Percentiles rank a stretch among this genome's conserved stretches.
Conservation (phyloP, 2,329 filamentous ascomycete genomes). For the Sclerotiophoma versabilis region DNA sequence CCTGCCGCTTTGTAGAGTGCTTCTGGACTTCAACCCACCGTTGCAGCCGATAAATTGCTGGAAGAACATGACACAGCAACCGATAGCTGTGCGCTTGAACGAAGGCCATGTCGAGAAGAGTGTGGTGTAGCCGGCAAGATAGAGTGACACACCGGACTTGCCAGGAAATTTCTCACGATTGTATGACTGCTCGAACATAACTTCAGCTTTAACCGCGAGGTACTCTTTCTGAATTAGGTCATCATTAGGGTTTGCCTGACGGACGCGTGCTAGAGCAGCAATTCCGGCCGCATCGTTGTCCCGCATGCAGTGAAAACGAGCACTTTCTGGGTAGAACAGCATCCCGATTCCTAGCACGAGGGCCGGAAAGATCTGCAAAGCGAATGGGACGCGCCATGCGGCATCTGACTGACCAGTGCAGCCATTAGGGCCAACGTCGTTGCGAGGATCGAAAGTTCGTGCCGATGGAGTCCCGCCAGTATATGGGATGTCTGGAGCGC, state of each 20-base stretch:
- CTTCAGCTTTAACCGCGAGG: slow-evolving; percentile 53
- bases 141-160: slow-evolving; percentile 56
- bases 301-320: slow-evolving; percentile 39
- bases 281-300: slow-evolving; percentile 54
- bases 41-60: slow-evolving; percentile 78
- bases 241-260: slow-evolving; percentile 55
- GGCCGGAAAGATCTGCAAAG: slow-evolving; percentile 80
- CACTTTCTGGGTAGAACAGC: slow-evolving; percentile 38
- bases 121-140: slow-evolving; percentile 63
- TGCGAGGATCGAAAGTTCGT: slow-evolving; percentile 48
- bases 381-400: slow-evolving; percentile 72
- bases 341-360: slow-evolving; percentile 73
- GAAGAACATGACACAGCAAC: slow-evolving; percentile 51
- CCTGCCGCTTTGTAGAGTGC: neutral
- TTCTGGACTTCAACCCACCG: slow-evolving; percentile 48
- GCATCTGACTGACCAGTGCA: slow-evolving; percentile 47
- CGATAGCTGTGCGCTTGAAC: slow-evolving; percentile 48
- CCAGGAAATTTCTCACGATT: slow-evolving; percentile 43
- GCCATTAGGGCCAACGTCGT: slow-evolving; percentile 28
- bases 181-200: slow-evolving; percentile 64
- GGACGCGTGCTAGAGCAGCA: slow-evolving; percentile 56
- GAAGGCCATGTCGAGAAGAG: slow-evolving; percentile 55
- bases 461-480: slow-evolving; percentile 51
- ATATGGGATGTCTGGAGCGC: slow-evolving; percentile 58
- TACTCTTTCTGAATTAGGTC: slow-evolving; percentile 69